Evolutionary conservation across 2,329 filamentous ascomycete genomes (phyloP).

Genomic region (Juglanconis sp.): DNA sequence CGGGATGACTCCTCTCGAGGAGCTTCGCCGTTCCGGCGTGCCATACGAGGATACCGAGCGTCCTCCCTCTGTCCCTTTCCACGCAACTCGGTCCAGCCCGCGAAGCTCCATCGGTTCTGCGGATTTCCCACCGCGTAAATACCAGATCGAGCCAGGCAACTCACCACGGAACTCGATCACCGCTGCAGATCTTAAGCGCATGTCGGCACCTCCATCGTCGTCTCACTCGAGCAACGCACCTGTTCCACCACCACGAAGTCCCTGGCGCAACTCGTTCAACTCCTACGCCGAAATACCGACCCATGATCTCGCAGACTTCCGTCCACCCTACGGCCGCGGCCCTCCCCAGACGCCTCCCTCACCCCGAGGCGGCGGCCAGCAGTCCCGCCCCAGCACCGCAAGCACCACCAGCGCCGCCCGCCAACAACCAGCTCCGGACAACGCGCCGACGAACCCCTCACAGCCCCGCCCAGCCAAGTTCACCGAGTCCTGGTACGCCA

Average conservation of each 20-base stretch:
- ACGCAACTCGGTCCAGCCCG: constrained; percentile 65
- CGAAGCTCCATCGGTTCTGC: constrained; percentile 51
- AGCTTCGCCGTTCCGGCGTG: constrained; percentile 39
- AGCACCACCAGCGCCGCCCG: constrained; percentile 26
- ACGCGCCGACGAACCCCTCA: constrained; percentile 23
- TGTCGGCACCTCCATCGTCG: constrained; percentile 34
- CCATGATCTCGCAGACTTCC: constrained; percentile 19
- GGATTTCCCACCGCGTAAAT: constrained; percentile 54
- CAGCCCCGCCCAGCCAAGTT: constrained; percentile 43
- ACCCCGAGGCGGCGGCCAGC: constrained; percentile 27
- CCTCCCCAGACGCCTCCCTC: constrained; percentile 19
- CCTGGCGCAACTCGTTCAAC: constrained; percentile 38
- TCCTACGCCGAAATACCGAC: constrained; percentile 43
- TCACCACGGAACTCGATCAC: constrained; percentile 42
- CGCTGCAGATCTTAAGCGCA: constrained; percentile 43
- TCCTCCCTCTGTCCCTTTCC: constrained; percentile 67
- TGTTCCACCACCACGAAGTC: constrained; percentile 11
- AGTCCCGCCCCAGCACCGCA: constrained; percentile 25
- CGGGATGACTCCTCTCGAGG: constrained; percentile 47
- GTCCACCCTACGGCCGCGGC: constrained; percentile 20
- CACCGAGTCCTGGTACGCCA: constrained; percentile 53
- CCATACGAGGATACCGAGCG: constrained; percentile 44
- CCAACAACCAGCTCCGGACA: constrained; percentile 11
- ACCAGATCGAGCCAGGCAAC: constrained; percentile 45
- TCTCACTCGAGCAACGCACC: constrained; percentile 4